These are phyloP conservation scores for Nakaseomyces kungkrabaensis DNA, from an alignment of 1,139 yeast species.

Conservation along the genomic window DNA sequence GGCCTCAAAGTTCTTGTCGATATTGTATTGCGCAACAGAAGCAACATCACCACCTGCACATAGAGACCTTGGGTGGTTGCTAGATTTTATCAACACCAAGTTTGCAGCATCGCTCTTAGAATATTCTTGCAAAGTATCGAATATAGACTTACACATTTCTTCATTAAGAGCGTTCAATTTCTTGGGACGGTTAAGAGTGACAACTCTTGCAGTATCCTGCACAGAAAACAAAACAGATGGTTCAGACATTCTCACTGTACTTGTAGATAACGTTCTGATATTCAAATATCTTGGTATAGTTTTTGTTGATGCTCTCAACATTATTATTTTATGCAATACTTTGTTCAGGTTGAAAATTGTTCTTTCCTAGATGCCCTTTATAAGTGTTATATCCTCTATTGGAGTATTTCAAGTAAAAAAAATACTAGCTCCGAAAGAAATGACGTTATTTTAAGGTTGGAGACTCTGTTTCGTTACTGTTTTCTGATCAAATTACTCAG, in stretches of 20 bases:
- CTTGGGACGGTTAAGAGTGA: slow-evolving; percentile 68
- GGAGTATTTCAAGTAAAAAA: too few relatives aligned
- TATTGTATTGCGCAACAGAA: slow-evolving; percentile 49
- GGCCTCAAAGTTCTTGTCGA: slow-evolving; percentile 35
- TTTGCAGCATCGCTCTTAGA: slow-evolving; percentile 58
- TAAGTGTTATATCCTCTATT: too few relatives aligned
- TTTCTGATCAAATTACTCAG: too few relatives aligned
- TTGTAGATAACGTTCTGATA: background rate
- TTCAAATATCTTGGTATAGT: background rate
- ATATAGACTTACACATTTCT: slow-evolving; percentile 66
- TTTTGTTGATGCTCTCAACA: slow-evolving; percentile 1
- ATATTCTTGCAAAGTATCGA: slow-evolving; percentile 69
- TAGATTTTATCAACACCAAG: slow-evolving; percentile 60
- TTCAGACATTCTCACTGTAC: background rate
- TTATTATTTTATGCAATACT: background rate
- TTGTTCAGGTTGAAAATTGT: too few relatives aligned
- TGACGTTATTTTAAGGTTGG: too few relatives aligned
- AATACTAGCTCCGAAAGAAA: too few relatives aligned
- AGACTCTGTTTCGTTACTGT: too few relatives aligned
- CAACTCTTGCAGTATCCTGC: slow-evolving; percentile 49
- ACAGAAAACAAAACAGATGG: slow-evolving; percentile 16
- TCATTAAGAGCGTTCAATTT: slow-evolving; percentile 80
- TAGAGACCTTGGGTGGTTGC: slow-evolving; percentile 35
- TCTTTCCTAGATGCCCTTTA: too few relatives aligned
- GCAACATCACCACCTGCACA: slow-evolving; percentile 97